These are phyloP conservation scores for Phytophthora melonis DNA, from an alignment of 352 stramenopile species.

Conservation along the genomic window DNA sequence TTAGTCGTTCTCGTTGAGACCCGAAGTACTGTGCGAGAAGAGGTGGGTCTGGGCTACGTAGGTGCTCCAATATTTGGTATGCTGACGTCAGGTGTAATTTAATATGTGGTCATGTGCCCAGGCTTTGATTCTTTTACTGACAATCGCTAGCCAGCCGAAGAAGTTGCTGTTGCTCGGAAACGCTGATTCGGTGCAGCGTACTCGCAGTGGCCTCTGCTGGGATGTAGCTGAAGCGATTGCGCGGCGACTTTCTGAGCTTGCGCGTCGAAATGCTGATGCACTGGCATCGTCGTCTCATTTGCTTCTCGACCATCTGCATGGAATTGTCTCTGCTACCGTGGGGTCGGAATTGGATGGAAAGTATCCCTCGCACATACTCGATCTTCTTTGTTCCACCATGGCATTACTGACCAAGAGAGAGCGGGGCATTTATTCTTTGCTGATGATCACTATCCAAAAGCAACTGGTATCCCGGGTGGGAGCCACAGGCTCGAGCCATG, in stretches of 20 bases:
- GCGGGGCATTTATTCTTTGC: conserved; percentile 69
- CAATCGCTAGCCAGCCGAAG: conserved; percentile 70
- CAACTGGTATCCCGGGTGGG: conserved; percentile 65
- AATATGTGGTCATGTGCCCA: conserved; percentile 21
- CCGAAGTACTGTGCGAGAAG: conserved; percentile 57
- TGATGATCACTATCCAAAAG: conserved; percentile 91
- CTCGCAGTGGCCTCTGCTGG: conserved; percentile 59
- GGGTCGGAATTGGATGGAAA: conserved; percentile 34
- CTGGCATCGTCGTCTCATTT: conserved; percentile 74
- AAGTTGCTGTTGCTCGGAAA: conserved; percentile 66
- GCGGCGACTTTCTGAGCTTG: conserved; percentile 52
- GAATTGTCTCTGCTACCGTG: conserved; percentile 56
- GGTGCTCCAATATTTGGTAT: not conserved
- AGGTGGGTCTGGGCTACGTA: conserved; percentile 43
- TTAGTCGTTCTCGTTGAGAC: conserved; percentile 51
- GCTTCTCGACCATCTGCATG: conserved; percentile 82
- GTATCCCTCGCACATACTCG: conserved; percentile 72
- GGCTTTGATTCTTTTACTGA: conserved; percentile 75
- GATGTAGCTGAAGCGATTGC: conserved; percentile 71
- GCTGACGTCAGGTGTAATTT: not conserved
- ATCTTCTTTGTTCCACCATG: conserved; percentile 79
- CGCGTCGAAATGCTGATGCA: conserved; percentile 40
- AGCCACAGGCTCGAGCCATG: conserved; percentile 21
- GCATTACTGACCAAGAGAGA: conserved; percentile 71
- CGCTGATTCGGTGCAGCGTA: conserved; percentile 39